These are phyloP conservation scores for Candolleomyces aberdarensis DNA, from an alignment of 768 basidiomycete species.

Conservation along the genomic window DNA sequence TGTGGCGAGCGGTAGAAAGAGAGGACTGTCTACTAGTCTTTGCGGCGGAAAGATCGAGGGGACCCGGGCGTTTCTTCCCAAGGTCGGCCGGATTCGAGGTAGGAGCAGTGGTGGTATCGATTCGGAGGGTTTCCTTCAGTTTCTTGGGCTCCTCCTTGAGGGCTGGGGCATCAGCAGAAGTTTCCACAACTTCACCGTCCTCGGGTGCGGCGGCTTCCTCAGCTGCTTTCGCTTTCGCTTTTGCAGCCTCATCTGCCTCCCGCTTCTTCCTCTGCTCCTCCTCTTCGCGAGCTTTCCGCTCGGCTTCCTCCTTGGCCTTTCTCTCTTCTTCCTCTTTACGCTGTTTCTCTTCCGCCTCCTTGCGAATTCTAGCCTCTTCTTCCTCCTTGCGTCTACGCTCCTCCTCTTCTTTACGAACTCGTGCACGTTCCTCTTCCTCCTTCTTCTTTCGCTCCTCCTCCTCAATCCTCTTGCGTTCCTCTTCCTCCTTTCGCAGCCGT, in stretches of 20 bases:
- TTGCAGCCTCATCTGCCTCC: conserved; percentile 27
- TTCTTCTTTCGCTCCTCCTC: conserved; percentile 35
- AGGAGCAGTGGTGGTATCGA: conserved; percentile 49
- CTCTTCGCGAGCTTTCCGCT: conserved; percentile 8
- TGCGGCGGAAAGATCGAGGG: conserved; percentile 63
- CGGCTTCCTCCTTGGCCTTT: conserved; percentile 29
- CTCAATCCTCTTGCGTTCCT: conserved; percentile 30
- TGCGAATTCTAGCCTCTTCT: conserved; percentile 34
- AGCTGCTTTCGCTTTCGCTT: conserved; percentile 13
- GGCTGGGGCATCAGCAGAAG: conserved; percentile 21
- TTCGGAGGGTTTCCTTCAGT: conserved; percentile 56
- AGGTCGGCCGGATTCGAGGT: conserved; percentile 33
- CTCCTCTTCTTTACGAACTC: conserved; percentile 40
- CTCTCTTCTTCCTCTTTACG: conserved; percentile 24
- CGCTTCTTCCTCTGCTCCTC: conserved; percentile 36
- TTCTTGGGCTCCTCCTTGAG: conserved; percentile 36
- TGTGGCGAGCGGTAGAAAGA: conserved; percentile 78
- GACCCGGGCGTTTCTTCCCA: conserved; percentile 61
- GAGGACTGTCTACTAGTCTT: conserved; percentile 44
- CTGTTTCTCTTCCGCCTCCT: conserved; percentile 25
- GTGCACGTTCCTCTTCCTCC: conserved; percentile 46
- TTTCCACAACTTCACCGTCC: conserved; percentile 10
- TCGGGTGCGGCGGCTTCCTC: conserved; percentile 2
- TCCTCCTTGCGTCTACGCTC: conserved; percentile 34
- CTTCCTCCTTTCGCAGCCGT: conserved; percentile 28